phyloP scores from a whole-genome alignment of 768 basidiomycete species.

The Russula foetens region DNA sequence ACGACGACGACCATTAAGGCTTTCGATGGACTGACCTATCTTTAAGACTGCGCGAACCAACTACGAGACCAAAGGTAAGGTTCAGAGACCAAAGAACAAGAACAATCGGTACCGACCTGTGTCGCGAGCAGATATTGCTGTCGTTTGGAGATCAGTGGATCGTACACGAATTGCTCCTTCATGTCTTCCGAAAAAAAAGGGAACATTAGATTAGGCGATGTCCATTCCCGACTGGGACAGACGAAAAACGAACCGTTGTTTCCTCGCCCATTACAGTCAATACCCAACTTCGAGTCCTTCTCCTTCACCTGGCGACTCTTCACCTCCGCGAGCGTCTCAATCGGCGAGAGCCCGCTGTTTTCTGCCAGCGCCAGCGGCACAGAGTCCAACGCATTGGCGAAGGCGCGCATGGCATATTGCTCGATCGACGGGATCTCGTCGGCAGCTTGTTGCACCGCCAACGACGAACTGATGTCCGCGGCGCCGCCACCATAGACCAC shows the following conservation, averaged over 20 bases:
- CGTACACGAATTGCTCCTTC: slow-evolving; percentile 95
- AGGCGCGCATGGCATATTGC: slow-evolving; percentile 99
- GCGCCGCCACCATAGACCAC: slow-evolving; percentile 99
- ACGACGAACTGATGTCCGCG: slow-evolving; percentile 91
- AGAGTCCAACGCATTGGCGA: slow-evolving; percentile 90
- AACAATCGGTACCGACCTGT: slow-evolving; percentile 46
- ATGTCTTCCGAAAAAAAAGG: slow-evolving; percentile 54
- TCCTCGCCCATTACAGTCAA: slow-evolving; percentile 82
- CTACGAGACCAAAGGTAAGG: slow-evolving; percentile 28
- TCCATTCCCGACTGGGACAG: background rate
- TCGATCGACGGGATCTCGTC: slow-evolving; percentile 98
- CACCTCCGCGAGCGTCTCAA: slow-evolving; percentile 93
- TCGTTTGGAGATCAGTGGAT: slow-evolving; percentile 94
- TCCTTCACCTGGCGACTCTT: slow-evolving; percentile 90
- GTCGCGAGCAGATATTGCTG: slow-evolving; percentile 98
- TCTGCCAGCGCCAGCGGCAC: slow-evolving; percentile 94
- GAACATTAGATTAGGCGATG: background rate
- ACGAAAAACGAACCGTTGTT: slow-evolving; percentile 63
- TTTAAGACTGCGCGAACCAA: slow-evolving; percentile 83
- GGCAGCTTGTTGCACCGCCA: slow-evolving; percentile 90
- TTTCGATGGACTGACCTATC: slow-evolving; percentile 49
- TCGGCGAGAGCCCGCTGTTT: slow-evolving; percentile 94
- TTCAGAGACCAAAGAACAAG: background rate
- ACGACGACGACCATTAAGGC: background rate
- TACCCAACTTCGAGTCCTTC: slow-evolving; percentile 77